A percentile compares a stretch with the other conserved stretches of the same genome.
Evolutionary conservation across 345 rosid genomes (phyloP).

Genomic region (Lumnitzera racemosa): DNA sequence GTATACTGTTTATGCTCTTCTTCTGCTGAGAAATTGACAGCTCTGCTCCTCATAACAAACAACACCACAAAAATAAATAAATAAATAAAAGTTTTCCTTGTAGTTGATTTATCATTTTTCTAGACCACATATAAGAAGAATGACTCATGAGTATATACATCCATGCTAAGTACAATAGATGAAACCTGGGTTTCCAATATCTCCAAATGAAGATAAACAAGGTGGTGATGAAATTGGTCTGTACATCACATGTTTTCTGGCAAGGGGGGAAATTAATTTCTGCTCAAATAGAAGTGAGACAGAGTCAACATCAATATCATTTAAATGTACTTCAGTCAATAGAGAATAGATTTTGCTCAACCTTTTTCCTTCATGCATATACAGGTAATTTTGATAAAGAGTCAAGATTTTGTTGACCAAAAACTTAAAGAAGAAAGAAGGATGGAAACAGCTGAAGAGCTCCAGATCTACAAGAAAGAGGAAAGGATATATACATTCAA

Average conservation of each 20-base stretch:
- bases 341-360: too few species aligned
- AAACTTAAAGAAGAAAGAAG: too few species aligned
- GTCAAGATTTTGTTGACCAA: too few species aligned
- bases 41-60: slow-evolving; percentile 21
- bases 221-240: slow-evolving; percentile 62
- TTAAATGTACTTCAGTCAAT: not conserved
- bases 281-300: slow-evolving; percentile 10
- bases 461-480: too few species aligned
- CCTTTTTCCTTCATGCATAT: too few species aligned
- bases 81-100: not conserved
- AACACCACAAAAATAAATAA: not conserved
- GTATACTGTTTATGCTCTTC: slow-evolving; percentile 31
- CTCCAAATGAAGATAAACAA: slow-evolving; percentile 34
- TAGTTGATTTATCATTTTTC: not conserved
- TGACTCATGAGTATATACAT: too few species aligned
- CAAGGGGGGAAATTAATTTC: slow-evolving; percentile 51
- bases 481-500: too few species aligned
- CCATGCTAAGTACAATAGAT: slow-evolving; percentile 1
- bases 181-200: slow-evolving; percentile 23
- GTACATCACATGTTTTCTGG: slow-evolving; percentile 28
- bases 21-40: slow-evolving; percentile 27
- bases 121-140: not conserved
- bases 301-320: not conserved
- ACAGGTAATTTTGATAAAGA: too few species aligned
- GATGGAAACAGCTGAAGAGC: too few species aligned